A percentile compares a stretch with the other conserved stretches of the same genome.
These are phyloP conservation scores for Ceratocystis cacaofunesta DNA, from an alignment of 2,329 filamentous ascomycete genomes.

Conservation along the genomic window DNA sequence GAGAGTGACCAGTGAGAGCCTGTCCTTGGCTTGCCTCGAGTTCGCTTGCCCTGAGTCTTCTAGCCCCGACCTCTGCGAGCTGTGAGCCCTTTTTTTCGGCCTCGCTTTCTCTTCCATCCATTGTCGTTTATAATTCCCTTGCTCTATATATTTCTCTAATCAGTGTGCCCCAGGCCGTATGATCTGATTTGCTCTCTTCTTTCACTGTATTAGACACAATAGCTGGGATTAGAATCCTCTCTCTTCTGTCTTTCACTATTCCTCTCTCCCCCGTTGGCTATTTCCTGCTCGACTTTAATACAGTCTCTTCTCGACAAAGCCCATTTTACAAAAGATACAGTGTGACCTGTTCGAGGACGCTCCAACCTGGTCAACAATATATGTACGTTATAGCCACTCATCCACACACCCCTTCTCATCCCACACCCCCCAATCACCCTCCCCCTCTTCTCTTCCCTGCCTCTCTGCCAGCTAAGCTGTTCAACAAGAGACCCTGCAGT, in stretches of 20 bases:
- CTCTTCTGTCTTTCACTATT: neutral
- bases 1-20: slow-evolving; percentile 3
- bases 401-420: neutral
- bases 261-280: neutral
- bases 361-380: neutral
- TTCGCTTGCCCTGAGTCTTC: neutral
- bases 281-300: neutral
- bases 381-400: neutral
- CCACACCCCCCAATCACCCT: neutral
- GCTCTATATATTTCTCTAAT: neutral
- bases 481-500: neutral
- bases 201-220: neutral
- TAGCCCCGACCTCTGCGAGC: neutral
- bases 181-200: neutral
- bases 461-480: neutral
- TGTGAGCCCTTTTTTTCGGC: neutral
- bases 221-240: neutral
- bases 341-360: neutral
- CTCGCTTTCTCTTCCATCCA: neutral
- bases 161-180: neutral
- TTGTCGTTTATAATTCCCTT: neutral
- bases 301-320: no score
- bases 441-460: neutral
- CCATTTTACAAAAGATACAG: neutral
- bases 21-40: neutral